Evolutionary conservation across 768 basidiomycete genomes (phyloP), one percentile per base, ranked within the genome.

Genomic region (Harrya chromipes): DNA sequence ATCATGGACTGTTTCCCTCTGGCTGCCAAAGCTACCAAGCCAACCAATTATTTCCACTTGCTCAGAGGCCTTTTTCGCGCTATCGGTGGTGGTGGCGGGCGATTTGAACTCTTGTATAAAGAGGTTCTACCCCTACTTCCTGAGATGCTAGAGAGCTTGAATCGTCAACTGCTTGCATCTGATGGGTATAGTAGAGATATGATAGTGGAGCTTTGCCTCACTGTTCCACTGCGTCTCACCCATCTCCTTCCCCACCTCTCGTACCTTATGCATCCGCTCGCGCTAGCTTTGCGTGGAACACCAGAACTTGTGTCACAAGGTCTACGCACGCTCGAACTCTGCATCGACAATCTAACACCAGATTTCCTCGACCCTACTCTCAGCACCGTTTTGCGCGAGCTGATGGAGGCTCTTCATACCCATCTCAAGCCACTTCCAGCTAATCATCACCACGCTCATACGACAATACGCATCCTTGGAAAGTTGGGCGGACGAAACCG

Each of bases 361-460:
- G 97, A 98, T 69, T 98, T 98, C 74, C 79, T 99, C 24, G 95
- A 98, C 61, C 97, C 97, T 4, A 94, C 93, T 2, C 81, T 98
- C 55, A 90, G 84, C 54, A 91, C 90, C 0, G 94, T 98, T 38
- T 77, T 97, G 37, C 79, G 93, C 40, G 93, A 98, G 54, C 74
- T 99, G 49, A 98, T 94, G 90, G 88, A 89, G 54, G 95, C 94
- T 0, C 77, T 99, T 20, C 92, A 95, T 68, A 85, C 82, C 56
- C 87, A 94, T 60, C 74, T 99, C 41, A 91, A 87, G 61, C 97
- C 97, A 0, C 70, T 92, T 10, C 97, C 97, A 6, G 83, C 84
- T 9, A 89, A 84, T 57, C 92, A 95, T 62, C 83, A 85, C 52
- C 90, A 93, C 46, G 85, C 97, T 0, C 92, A 97, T 66, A 92